These are phyloP conservation scores for Rosa multiflora DNA, from an alignment of 306 rosid species.

Conservation along the genomic window DNA sequence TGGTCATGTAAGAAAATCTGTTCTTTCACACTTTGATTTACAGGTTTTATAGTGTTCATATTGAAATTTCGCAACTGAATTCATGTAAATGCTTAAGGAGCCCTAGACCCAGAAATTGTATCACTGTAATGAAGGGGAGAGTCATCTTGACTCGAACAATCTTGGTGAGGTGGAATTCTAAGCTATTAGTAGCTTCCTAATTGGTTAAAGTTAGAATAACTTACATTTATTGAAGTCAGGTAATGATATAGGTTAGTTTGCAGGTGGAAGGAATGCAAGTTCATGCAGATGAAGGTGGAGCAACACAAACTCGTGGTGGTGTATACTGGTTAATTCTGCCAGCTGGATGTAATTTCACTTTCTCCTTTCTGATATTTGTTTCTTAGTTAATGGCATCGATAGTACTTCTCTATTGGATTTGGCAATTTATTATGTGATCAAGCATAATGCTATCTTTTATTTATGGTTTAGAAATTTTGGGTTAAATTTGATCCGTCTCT, in stretches of 20 bases:
- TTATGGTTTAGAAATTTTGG: background rate
- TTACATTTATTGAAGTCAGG: background rate
- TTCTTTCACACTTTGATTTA: conserved; percentile 9
- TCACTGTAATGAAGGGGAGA: background rate
- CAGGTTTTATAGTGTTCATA: background rate
- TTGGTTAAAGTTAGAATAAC: background rate
- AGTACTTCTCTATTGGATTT: background rate
- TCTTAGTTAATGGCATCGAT: background rate
- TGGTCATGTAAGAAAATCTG: conserved; percentile 47
- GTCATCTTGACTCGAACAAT: background rate
- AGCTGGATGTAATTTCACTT: conserved; percentile 56
- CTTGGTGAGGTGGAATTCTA: background rate
- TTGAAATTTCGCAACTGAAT: background rate
- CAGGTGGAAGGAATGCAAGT: conserved; percentile 81
- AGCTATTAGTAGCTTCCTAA: background rate
- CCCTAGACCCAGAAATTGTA: background rate
- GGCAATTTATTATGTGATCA: no score
- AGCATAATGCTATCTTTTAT: background rate
- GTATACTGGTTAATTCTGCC: conserved; percentile 66
- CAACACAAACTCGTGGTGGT: conserved; percentile 77
- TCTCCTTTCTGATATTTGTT: background rate
- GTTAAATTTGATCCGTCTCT: background rate
- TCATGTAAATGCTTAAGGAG: background rate
- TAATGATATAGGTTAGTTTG: conserved; percentile 17
- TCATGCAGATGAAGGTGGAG: conserved; percentile 65